Evolutionary conservation across 768 basidiomycete species (phyloP).

Genomic region (Botryobasidium botryosum): DNA sequence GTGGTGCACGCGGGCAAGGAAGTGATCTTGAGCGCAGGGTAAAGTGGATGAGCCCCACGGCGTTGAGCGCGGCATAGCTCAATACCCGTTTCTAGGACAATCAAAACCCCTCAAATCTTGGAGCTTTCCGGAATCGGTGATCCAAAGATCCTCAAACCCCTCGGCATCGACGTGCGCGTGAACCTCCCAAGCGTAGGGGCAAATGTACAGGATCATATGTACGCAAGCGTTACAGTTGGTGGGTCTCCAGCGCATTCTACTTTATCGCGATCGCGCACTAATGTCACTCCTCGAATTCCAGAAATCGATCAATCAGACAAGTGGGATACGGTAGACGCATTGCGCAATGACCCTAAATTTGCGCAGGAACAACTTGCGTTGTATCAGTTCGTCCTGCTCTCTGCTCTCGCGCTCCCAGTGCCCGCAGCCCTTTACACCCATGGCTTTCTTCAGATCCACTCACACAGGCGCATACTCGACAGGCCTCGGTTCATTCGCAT

Average conservation of each 20-base stretch:
- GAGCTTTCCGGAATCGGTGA: conserved; percentile 58
- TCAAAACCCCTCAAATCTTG: conserved; percentile 35
- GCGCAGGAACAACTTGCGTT: background rate
- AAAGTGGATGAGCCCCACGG: conserved; percentile 5
- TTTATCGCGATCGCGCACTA: background rate
- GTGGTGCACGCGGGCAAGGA: conserved; percentile 21
- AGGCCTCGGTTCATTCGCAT: too few relatives aligned
- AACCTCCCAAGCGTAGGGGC: conserved; percentile 51
- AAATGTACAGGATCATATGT: conserved; percentile 21
- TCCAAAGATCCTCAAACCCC: conserved; percentile 26
- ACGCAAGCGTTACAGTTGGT: background rate
- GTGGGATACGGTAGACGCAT: conserved; percentile 2
- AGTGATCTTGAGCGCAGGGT: conserved; percentile 18
- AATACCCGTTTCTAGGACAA: too few relatives aligned
- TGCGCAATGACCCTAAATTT: conserved; percentile 1
- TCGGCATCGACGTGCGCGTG: conserved; percentile 33
- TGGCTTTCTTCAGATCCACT: too few relatives aligned
- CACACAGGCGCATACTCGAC: too few relatives aligned
- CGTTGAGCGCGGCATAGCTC: conserved; percentile 17
- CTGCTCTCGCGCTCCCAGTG: too few relatives aligned
- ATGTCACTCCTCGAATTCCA: too few relatives aligned
- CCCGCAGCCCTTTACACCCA: too few relatives aligned
- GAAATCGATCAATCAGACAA: background rate
- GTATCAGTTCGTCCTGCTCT: background rate
- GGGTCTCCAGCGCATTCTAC: background rate